Evolutionary conservation across 1,139 yeast species (phyloP).

Genomic region (Geotrichum aggregatum): DNA sequence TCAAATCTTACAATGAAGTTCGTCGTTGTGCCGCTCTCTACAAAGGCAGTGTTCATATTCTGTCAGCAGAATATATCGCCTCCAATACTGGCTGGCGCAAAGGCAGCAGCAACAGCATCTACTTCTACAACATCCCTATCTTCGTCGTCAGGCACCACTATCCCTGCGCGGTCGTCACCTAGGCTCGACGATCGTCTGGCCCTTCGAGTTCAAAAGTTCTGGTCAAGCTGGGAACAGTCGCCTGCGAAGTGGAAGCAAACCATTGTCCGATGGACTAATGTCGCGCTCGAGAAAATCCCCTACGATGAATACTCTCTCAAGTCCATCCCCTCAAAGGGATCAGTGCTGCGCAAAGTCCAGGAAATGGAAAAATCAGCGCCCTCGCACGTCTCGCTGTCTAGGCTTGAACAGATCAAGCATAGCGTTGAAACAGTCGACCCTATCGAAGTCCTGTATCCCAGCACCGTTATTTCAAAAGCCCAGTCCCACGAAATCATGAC

Average conservation of each 20-base stretch:
- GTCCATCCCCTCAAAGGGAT: conserved; percentile 45
- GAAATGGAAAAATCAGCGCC: conserved; percentile 17
- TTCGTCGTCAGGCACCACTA: background rate
- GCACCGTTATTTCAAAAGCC: conserved; percentile 23
- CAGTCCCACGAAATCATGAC: conserved; percentile 32
- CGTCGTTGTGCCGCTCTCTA: conserved; percentile 32
- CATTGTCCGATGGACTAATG: conserved; percentile 43
- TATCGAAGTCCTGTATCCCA: conserved; percentile 34
- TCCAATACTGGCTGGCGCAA: conserved; percentile 22
- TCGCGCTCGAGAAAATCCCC: conserved; percentile 45
- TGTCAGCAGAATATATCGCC: conserved; percentile 31
- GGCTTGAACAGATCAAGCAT: conserved; percentile 17
- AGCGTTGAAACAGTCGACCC: conserved; percentile 22
- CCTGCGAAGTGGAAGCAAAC: conserved; percentile 43
- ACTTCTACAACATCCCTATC: background rate
- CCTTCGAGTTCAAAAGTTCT: conserved; percentile 46
- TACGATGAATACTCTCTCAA: conserved; percentile 52
- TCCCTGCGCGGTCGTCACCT: conserved; percentile 31
- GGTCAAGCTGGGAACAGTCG: conserved; percentile 45
- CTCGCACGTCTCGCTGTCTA: conserved; percentile 24
- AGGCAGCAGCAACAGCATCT: conserved; percentile 7
- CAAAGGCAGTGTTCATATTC: conserved; percentile 32
- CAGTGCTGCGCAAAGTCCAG: conserved; percentile 26
- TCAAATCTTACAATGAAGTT: conserved; percentile 27
- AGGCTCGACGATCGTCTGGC: conserved; percentile 44